Percentiles rank a stretch among this genome's conserved stretches.
Evolutionary conservation across 1,139 yeast genomes (phyloP).

Genomic region (Candida buenavistaensis): DNA sequence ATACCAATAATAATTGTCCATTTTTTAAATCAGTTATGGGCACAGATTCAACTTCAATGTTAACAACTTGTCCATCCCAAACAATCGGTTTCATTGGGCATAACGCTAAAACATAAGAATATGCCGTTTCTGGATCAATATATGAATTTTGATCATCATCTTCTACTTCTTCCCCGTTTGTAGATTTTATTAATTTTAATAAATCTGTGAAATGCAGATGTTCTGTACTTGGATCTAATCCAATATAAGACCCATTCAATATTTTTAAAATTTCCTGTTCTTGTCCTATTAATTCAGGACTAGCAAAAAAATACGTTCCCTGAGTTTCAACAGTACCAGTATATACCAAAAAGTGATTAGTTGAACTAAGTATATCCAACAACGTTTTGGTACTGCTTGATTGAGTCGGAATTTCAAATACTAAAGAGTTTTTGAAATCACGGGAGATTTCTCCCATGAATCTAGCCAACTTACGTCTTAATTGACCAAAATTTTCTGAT

Average conservation of each 20-base stretch:
- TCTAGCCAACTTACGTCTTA: constrained; percentile 81
- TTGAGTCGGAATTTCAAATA: constrained; percentile 53
- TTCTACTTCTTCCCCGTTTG: constrained; percentile 12
- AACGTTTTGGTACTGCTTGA: constrained; percentile 56
- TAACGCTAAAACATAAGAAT: constrained; percentile 69
- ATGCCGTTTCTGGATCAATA: constrained; percentile 18
- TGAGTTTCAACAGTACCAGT: constrained; percentile 72
- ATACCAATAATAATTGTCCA: constrained; percentile 71
- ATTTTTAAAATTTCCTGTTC: constrained; percentile 44
- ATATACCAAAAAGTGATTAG: constrained; percentile 78
- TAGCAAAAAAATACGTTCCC: constrained; percentile 75
- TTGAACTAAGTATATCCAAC: constrained; percentile 55
- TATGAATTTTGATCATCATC: constrained; percentile 22
- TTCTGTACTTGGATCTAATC: constrained; percentile 31
- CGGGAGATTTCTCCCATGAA: constrained; percentile 69
- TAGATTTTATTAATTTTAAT: constrained; percentile 22
- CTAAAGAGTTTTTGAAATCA: constrained; percentile 75
- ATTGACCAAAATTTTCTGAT: constrained; percentile 80
- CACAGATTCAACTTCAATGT: constrained; percentile 49
- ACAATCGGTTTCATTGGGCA: constrained; percentile 83
- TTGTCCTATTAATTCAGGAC: constrained; percentile 52
- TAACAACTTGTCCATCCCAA: constrained; percentile 84
- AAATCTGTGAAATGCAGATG: constrained; percentile 35
- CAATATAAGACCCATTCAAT: constrained; percentile 45
- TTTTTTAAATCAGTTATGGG: constrained; percentile 54